phyloP scores from a whole-genome alignment of 192 early-diverging fungal genomes.

The Mortierella claussenii region DNA sequence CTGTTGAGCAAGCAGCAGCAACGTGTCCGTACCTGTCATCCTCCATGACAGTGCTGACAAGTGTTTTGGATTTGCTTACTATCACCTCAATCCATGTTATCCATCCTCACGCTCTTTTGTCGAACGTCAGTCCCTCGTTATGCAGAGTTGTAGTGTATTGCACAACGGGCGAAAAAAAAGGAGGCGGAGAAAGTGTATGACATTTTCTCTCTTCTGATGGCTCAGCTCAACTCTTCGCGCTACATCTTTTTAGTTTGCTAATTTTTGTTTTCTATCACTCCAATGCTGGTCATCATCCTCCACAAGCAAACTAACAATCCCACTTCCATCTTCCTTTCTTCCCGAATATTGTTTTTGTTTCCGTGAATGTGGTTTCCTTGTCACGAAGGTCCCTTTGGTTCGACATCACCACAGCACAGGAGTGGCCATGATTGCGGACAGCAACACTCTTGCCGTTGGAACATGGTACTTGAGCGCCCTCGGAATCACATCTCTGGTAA shows the following conservation, averaged over 20 bases:
- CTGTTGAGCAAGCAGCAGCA: too few relatives aligned
- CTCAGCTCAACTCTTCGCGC: too few relatives aligned
- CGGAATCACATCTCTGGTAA: constrained; percentile 30
- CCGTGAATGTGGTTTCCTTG: too few relatives aligned
- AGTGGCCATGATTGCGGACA: constrained; percentile 45
- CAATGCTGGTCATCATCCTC: too few relatives aligned
- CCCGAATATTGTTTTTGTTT: background rate
- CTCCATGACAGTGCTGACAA: background rate
- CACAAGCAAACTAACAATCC: too few relatives aligned
- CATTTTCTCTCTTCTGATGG: background rate
- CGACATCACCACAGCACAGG: constrained; percentile 41
- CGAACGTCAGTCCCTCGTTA: constrained; percentile 15
- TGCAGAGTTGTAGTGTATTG: too few relatives aligned
- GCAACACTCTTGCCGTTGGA: constrained; percentile 44
- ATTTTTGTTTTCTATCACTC: too few relatives aligned
- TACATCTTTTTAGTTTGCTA: too few relatives aligned
- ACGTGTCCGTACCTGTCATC: too few relatives aligned
- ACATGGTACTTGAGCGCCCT: constrained; percentile 48
- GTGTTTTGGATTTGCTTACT: background rate
- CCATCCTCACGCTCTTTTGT: background rate
- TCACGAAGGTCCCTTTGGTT: constrained; percentile 49
- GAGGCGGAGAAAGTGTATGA: background rate
- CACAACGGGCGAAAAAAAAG: background rate
- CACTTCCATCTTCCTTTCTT: background rate
- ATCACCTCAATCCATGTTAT: background rate